Evolutionary conservation across 164 flowering plant species (phyloP).

Genomic region (Paratinospora sagittata): DNA sequence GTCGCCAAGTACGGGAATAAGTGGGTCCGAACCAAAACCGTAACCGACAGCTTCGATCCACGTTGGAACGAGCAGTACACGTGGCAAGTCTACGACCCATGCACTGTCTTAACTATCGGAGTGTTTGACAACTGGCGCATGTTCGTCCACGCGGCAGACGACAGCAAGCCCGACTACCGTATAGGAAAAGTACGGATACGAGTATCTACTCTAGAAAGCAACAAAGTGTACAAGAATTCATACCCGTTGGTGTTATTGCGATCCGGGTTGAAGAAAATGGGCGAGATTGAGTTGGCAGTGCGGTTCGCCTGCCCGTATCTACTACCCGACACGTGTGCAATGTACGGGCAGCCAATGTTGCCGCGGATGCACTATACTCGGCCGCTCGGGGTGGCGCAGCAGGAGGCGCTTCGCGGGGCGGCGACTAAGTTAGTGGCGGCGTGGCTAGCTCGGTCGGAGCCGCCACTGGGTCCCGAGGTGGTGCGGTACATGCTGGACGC

Average conservation of each 20-base stretch:
- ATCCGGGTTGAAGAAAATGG: conserved; percentile 89
- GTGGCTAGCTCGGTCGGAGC: conserved; percentile 80
- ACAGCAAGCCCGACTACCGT: conserved; percentile 48
- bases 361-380: conserved; percentile 90
- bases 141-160: conserved; percentile 51
- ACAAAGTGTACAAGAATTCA: conserved; percentile 72
- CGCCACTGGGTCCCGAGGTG: conserved; percentile 86
- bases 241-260: conserved; percentile 64
- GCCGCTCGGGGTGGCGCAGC: conserved; percentile 88
- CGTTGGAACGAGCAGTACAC: conserved; percentile 99
- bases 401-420: conserved; percentile 73
- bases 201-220: conserved; percentile 81
- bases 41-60: conserved; percentile 82
- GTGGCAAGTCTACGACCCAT: conserved; percentile 96
- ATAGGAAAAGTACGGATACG: conserved; percentile 87
- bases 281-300: conserved; percentile 85
- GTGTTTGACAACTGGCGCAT: conserved; percentile 95
- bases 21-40: conserved; percentile 89
- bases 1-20: conserved; percentile 97
- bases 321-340: conserved; percentile 64
- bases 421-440: conserved; percentile 75
- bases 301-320: conserved; percentile 70
- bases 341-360: conserved; percentile 77
- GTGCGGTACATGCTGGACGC: conserved; percentile 89
- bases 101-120: conserved; percentile 81